Evolutionary conservation across 805 yeast species (phyloP), one percentile per base, ranked within the genome.

Genomic region (Novakomyces olei): DNA sequence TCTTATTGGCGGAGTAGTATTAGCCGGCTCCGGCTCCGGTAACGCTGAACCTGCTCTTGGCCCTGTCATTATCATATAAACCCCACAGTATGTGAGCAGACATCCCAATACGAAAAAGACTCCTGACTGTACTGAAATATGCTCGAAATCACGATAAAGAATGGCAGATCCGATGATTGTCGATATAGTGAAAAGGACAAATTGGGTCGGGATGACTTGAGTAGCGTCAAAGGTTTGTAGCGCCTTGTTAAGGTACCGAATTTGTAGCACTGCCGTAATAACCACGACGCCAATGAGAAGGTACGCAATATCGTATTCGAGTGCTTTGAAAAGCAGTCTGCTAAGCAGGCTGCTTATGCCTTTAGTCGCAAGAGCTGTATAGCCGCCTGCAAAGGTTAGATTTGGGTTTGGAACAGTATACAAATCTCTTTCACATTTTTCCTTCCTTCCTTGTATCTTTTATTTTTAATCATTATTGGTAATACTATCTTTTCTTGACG

Each of bases 201-300:
- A 63, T 40, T 63, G 67, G 25, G 61, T 52, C 0, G 69, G 69
- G 5, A 64, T 58, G 2, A 64, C 67, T 5, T 57, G 53, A 25
- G 65, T 59, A 2, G 64, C 57, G 12, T 55, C 55, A 33, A 57
- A 61, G 9, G 46, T 41, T 25, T 49, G 49, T 26, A 64, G 44
- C 3, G 62, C 55, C 12, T 52, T 48, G 37, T 55, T 54, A 9
- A 64, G 43, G 20, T 53, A 49, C 22, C 49, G 43, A 19, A 61
- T 50, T 38, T 64, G 67, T 25, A 57, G 40, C 1, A 54, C 44
- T 0, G 65, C 62, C 1, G 65, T 55, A n/a, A 49, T 35, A 1
- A 52, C 41, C 5, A 57, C 41, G 2, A 58, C 45, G 4, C 44
- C 16, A 1, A 53, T 34, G 18, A 60, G 45, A 5, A 39, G 30